Evolutionary conservation across 192 early-diverging fungal species (phyloP), one percentile per base, ranked within the genome.

Genomic region (Coemansia erecta): DNA sequence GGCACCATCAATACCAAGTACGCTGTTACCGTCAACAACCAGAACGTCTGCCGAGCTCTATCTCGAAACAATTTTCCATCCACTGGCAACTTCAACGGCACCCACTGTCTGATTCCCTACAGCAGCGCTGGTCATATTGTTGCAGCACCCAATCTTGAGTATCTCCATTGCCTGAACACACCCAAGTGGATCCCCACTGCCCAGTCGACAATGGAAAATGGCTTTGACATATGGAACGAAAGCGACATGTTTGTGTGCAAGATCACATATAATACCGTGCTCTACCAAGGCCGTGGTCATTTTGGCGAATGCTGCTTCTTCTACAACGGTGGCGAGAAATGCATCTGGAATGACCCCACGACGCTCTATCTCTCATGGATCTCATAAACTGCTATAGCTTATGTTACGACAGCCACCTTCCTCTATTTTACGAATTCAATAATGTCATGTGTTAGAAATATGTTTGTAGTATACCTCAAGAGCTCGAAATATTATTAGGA

Each of bases 301-400:
- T 17, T 8, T 46, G 1, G 8, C n/a, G 44, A 17, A 14, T 46
- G 44, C 44, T 46, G 44, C n/a, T 1, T 46, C 44, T 46, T 10
- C 44, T 46, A 46, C 8, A 46, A 46, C 15, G 44, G 44, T 3
- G 44, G 44, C 63, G 71, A 1, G 61, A 63, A 42, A 61, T 44
- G n/a, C 64, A 63, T 3, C 64, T 60, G 43, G 43, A 5, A 18
- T 7, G 12, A 63, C 63, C 14, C 44, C 26, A 12, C n/a, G 21
- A 19, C 60, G 42, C 4, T 72, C 56, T 0, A 45, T 54, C n/a
- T 70, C 74, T 3, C 50, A 43, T 13, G 61, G 52, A 7, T 52
- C 58, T 18, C 49, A 1, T 46, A 21, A 18, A 46, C 10, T 37
- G n/a, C n/a, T n/a, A n/a, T n/a, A n/a, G n/a, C n/a, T n/a, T n/a